Evolutionary conservation across 2,329 filamentous ascomycete species (phyloP).

Genomic region (Neopestalotiopsis sp.): DNA sequence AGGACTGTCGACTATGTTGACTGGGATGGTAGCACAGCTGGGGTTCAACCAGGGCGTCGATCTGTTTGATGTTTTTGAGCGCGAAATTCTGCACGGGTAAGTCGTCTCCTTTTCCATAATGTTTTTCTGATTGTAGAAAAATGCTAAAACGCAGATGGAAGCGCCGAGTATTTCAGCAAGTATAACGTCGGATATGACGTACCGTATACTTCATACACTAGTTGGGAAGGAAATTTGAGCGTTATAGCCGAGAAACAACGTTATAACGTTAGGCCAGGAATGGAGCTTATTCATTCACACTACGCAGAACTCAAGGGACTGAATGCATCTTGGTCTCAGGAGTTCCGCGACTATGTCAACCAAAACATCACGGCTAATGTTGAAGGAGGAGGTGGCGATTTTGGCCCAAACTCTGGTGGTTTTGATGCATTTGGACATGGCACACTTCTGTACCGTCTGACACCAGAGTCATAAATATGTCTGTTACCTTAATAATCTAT

Average conservation of each 20-base stretch:
- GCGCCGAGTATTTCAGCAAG: slow-evolving; percentile 42
- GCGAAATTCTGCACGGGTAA: slow-evolving; percentile 36
- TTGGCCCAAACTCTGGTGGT: slow-evolving; percentile 44
- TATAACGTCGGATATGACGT: slow-evolving; percentile 49
- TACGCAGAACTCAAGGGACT: slow-evolving; percentile 42
- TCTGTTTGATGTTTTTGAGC: slow-evolving; percentile 38
- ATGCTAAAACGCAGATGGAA: slow-evolving; percentile 18
- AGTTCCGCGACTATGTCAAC: slow-evolving; percentile 41
- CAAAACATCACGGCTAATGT: slow-evolving; percentile 34
- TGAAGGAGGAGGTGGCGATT: slow-evolving; percentile 50
- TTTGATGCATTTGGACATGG: slow-evolving; percentile 43
- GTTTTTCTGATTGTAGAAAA: not conserved
- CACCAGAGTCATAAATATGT: not conserved
- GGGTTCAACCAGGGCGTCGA: slow-evolving; percentile 47
- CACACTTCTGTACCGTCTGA: slow-evolving; percentile 32
- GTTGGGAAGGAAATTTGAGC: slow-evolving; percentile 39
- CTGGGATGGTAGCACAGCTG: slow-evolving; percentile 46
- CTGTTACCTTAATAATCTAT: too few species aligned
- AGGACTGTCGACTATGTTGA: slow-evolving; percentile 42
- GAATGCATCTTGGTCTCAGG: slow-evolving; percentile 40
- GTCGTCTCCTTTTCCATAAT: not conserved
- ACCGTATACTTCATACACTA: slow-evolving; percentile 45
- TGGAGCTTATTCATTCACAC: slow-evolving; percentile 45
- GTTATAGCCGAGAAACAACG: slow-evolving; percentile 37
- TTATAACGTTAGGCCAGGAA: slow-evolving; percentile 41